Percentiles rank a stretch among this genome's conserved stretches.
phyloP scores from a whole-genome alignment of 2,329 filamentous ascomycete genomes.

The Colletotrichum kahawae region DNA sequence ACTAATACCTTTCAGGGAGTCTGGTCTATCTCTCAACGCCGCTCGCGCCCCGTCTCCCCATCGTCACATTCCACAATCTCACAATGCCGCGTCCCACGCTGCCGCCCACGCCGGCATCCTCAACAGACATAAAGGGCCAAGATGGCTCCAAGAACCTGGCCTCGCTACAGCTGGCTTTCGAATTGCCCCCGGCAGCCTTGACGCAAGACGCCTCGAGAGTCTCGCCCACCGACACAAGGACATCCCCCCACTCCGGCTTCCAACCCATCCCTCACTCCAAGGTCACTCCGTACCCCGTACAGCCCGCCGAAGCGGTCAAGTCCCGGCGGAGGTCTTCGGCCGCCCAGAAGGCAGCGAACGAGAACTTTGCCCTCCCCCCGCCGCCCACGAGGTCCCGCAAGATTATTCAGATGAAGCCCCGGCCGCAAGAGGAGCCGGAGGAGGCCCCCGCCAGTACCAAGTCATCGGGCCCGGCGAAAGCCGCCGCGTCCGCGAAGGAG shows the following conservation, averaged over 20 bases:
- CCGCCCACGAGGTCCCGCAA: constrained; percentile 91
- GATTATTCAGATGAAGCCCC: constrained; percentile 97
- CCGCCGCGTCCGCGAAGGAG: constrained; percentile 21
- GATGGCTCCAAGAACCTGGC: constrained; percentile 66
- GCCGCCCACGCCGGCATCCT: constrained; percentile 80
- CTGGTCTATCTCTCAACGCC: not conserved
- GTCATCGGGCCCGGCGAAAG: constrained; percentile 12
- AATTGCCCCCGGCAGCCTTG: constrained; percentile 79
- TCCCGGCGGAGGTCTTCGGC: constrained; percentile 57
- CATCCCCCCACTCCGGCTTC: constrained; percentile 25
- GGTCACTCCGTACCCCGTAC: constrained; percentile 45
- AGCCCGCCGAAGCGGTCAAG: constrained; percentile 57
- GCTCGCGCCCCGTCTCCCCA: not conserved
- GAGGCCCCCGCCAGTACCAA: constrained; percentile 22
- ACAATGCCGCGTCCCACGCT: constrained; percentile 70
- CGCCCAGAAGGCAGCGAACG: constrained; percentile 51
- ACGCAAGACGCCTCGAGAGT: constrained; percentile 50
- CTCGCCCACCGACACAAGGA: constrained; percentile 44
- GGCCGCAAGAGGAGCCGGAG: constrained; percentile 44
- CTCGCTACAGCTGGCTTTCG: constrained; percentile 71
- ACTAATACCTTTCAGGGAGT: not conserved
- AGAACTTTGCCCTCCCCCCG: constrained; percentile 82
- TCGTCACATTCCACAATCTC: not conserved
- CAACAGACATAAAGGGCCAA: constrained; percentile 78
- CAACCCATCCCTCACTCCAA: constrained; percentile 21